Percentiles rank a stretch among this genome's conserved stretches.
These are phyloP conservation scores for Thyridium curvatum DNA, from an alignment of 2,329 filamentous ascomycete genomes.

Conservation along the genomic window DNA sequence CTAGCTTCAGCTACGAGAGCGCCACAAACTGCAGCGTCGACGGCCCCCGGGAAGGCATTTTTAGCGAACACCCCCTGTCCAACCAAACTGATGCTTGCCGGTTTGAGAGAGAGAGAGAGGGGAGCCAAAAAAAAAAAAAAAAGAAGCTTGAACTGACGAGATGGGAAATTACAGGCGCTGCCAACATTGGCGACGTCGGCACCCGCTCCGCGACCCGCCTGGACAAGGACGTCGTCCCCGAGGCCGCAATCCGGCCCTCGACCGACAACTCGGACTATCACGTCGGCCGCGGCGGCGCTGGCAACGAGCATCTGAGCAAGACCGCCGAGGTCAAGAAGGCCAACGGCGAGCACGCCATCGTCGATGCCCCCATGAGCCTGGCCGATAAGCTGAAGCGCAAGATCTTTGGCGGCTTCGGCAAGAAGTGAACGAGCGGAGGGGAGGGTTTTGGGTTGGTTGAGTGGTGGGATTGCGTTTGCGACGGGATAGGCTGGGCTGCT, in stretches of 20 bases:
- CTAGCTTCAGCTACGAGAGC: too few relatives aligned
- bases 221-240: slow-evolving; percentile 48
- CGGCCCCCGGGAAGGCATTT: too few relatives aligned
- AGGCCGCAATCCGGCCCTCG: slow-evolving; percentile 41
- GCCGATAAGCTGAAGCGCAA: slow-evolving; percentile 54
- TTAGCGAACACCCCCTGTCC: too few relatives aligned
- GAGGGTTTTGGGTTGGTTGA: not conserved
- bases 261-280: slow-evolving; percentile 45
- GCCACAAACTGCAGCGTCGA: too few relatives aligned
- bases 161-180: slow-evolving; percentile 34
- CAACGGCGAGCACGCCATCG: slow-evolving; percentile 3
- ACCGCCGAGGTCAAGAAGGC: slow-evolving; percentile 17
- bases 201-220: slow-evolving; percentile 27
- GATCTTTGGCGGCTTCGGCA: slow-evolving; percentile 38
- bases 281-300: slow-evolving; percentile 53
- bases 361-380: slow-evolving; percentile 29
- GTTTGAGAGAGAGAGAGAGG: too few relatives aligned
- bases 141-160: too few relatives aligned
- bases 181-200: slow-evolving; percentile 50
- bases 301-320: slow-evolving; percentile 41
- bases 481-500: too few relatives aligned
- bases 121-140: not conserved
- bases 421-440: slow-evolving; percentile 26
- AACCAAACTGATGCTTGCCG: too few relatives aligned
- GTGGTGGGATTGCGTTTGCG: not conserved